Conservation (phyloP, 2,329 filamentous ascomycete species). For the Acrocalymma vagum region DNA sequence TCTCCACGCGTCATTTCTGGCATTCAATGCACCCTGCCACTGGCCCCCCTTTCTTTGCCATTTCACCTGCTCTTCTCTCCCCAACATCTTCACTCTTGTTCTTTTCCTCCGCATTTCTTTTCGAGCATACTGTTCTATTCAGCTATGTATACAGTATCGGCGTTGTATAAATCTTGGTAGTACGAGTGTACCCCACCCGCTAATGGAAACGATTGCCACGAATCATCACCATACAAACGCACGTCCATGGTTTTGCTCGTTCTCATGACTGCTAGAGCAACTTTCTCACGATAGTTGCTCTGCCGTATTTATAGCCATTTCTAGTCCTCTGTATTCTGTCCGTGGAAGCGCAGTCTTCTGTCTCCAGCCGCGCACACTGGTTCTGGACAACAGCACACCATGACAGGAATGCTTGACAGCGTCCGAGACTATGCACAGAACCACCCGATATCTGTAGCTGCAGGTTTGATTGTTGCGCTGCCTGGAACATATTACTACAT, state of each 20-base stretch:
- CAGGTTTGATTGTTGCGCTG: slow-evolving; percentile 26
- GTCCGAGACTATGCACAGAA: slow-evolving; percentile 31
- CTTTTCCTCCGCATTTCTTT: slow-evolving; percentile 9
- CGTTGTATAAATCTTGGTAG: too few species aligned
- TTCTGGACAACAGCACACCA: too few species aligned
- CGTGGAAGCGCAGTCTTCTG: not conserved
- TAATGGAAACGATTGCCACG: slow-evolving; percentile 35
- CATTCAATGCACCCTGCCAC: slow-evolving; percentile 25
- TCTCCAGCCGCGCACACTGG: too few species aligned
- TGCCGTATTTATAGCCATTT: not conserved
- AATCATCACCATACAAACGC: slow-evolving; percentile 4
- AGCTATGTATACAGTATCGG: slow-evolving; percentile 11
- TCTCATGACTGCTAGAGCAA: not conserved
- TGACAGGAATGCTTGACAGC: slow-evolving; percentile 25
- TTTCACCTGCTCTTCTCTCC: slow-evolving; percentile 4
- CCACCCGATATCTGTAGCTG: slow-evolving; percentile 28
- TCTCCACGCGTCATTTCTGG: slow-evolving; percentile 31
- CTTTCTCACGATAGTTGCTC: not conserved
- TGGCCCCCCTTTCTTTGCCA: slow-evolving; percentile 17
- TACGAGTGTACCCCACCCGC: too few species aligned
- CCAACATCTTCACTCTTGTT: slow-evolving; percentile 1
- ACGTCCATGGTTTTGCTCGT: not conserved
- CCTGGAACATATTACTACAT: slow-evolving; percentile 29
- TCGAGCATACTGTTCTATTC: slow-evolving; percentile 8
- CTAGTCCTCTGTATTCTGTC: not conserved